Base-by-base conservation (phyloP, 306 rosid genomes). In the Castanea crenata region DNA sequence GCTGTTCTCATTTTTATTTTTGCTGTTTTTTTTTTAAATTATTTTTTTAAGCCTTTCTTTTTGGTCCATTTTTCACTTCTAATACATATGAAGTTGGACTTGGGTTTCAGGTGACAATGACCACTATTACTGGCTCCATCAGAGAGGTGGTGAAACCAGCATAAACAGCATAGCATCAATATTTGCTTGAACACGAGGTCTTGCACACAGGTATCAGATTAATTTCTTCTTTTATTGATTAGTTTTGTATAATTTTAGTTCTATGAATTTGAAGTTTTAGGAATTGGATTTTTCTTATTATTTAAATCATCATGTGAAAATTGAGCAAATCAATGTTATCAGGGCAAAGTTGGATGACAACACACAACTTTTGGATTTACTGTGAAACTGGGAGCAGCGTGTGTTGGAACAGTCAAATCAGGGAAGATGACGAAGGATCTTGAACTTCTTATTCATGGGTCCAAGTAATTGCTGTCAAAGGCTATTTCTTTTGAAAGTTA, bases 341-440 rank as follows among this genome's bases (percentile, higher is more conserved):
- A 95, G 99, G 89, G 99, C 99, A 55, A 91, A 93, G 87, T 75
- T 95, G 80, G 99, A 89, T 78, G 86, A 84, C 88, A 90, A 93
- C 74, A 83, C 87, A n/a, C 76, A 75, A 69, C 96, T 95, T 55
- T 80, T 88, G 82, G 89, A 85, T 0, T 95, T 91, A 90, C 98
- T 23, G 83, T 84, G 81, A 90, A 93, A 56, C 89, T 95, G 76
- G 99, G 89, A 87, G 86, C 82, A 68, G 96, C 99, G 78, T 95
- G 98, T 87, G 70, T 95, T 69, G 91, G 88, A 72, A 65, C 76
- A 6, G 98, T 95, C 65, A 98, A 95, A 87, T 83, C 93, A 44
- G 99, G 99, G 75, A 95, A 89, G 89, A 95, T 95, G 99, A 93
- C 97, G 76, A 95, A 95, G 99, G 99, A 95, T 87, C 91, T 95